Evolutionary conservation across 2,329 filamentous ascomycete genomes (phyloP), one percentile per base, ranked within the genome.

Genomic region (Aotearoamyces nothofagi): DNA sequence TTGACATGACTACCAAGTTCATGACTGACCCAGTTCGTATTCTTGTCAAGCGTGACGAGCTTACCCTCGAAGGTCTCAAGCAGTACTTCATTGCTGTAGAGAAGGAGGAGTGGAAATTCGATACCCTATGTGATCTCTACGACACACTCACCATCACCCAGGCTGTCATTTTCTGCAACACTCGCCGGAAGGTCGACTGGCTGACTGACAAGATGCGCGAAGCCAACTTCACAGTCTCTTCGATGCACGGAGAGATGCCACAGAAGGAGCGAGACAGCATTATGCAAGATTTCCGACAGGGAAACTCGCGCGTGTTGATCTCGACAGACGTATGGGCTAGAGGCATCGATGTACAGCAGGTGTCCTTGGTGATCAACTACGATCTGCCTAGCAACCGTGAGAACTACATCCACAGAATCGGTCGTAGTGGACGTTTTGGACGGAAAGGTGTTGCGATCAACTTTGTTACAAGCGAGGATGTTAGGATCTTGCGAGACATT

Each of bases 61-160:
- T 98, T 63, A 98, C 90, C 2, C 72, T 98, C 28, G 90, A 96
- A 59, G 90, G 90, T 33, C 66, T 98, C 29, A 96, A 96, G 63
- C 90, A 98, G 55, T 98, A 94, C 64, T 98, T 94, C 53, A 96
- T 98, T 46, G 90, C 90, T 2, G 90, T 96, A 12, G 90, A 98
- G 58, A 96, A 94, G 63, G 90, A 98, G 56, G 90, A 96, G 53
- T 98, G 90, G 90, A 98, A 98, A 57, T 93, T 98, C 45, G 90
- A 98, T 54, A 98, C 90, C 3, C 74, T 98, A 4, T 96, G 84
- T 56, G 90, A 98, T 60, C 76, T 98, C 33, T 98, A 98, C 66
- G 90, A 98, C 54, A 96, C 90, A 9, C 69, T 98, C 24, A 98
- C 90, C 31, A 96, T 98, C 50, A 96, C 90, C 10, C 90, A 96